phyloP scores from a whole-genome alignment of 352 stramenopile genomes.

The Pythium brassicae region DNA sequence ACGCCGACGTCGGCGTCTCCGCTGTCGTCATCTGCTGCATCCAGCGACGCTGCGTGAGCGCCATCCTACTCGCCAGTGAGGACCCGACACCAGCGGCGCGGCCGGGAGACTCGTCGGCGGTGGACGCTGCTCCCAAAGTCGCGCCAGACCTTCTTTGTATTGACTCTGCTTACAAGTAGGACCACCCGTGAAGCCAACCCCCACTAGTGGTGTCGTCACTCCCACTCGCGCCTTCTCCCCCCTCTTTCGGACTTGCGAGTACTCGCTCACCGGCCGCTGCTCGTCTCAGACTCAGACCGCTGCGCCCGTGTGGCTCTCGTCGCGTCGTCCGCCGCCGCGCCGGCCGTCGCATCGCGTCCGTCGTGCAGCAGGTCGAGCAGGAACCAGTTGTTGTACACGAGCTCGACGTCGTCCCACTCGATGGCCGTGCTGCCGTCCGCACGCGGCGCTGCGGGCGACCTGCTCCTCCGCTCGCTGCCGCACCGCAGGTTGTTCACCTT shows the following conservation, averaged over 20 bases:
- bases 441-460: conserved; percentile 1
- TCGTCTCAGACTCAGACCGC: no score
- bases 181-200: no score
- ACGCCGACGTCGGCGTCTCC: background rate
- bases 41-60: background rate
- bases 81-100: background rate
- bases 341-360: background rate
- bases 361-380: conserved; percentile 35
- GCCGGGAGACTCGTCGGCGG: background rate
- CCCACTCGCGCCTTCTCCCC: no score
- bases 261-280: no score
- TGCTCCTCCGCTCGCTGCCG: conserved; percentile 4
- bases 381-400: conserved; percentile 42
- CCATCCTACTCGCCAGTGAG: background rate
- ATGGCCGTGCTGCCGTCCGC: background rate
- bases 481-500: conserved; percentile 44
- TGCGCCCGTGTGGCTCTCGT: no score
- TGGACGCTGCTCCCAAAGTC: background rate
- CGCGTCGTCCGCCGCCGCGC: background rate
- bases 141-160: background rate
- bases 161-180: background rate
- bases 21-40: background rate
- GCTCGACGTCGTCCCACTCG: conserved; percentile 28
- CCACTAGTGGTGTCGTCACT: no score
- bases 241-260: no score